These are phyloP conservation scores for Digitaria exilis DNA, from an alignment of 202 grass and related monocot species.

Conservation along the genomic window DNA sequence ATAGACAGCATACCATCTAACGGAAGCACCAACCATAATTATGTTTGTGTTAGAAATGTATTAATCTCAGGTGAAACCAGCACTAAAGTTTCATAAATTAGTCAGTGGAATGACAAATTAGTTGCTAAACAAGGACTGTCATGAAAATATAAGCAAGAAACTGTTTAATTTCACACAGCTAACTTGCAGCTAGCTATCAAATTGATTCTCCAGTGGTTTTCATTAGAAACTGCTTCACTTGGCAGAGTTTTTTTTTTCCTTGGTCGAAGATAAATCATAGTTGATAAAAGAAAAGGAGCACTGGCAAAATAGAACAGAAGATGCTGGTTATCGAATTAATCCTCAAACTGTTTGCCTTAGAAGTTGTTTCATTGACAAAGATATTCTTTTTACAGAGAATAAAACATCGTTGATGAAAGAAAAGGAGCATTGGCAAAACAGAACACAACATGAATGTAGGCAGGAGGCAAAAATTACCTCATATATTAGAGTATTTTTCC, in stretches of 20 bases:
- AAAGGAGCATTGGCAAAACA: slow-evolving; percentile 21
- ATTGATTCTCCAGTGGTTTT: slow-evolving; percentile 17
- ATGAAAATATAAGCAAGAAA: not conserved
- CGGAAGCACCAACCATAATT: slow-evolving; percentile 25
- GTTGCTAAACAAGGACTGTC: slow-evolving; percentile 17
- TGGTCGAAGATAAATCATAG: not conserved
- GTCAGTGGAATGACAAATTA: slow-evolving; percentile 24
- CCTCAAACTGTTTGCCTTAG: too few species aligned
- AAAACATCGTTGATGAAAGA: slow-evolving; percentile 9
- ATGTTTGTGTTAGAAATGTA: slow-evolving; percentile 11
- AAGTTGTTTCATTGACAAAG: too few species aligned
- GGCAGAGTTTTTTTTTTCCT: not conserved
- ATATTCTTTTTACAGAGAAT: not conserved
- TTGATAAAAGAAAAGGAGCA: slow-evolving; percentile 23
- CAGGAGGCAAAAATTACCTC: slow-evolving; percentile 59
- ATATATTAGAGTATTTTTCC: slow-evolving; percentile 81
- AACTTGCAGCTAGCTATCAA: slow-evolving; percentile 9
- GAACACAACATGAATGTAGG: not conserved
- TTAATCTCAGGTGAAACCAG: slow-evolving; percentile 24
- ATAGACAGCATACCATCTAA: slow-evolving; percentile 21
- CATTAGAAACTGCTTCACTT: slow-evolving; percentile 17
- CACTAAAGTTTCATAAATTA: slow-evolving; percentile 30
- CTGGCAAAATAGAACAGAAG: slow-evolving; percentile 15
- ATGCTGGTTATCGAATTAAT: too few species aligned
- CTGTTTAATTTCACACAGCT: slow-evolving; percentile 6